Evolutionary conservation across 1,284 basidiomycete species (phyloP), one percentile per base, ranked within the genome.

Genomic region (Leccinum ponderosum): DNA sequence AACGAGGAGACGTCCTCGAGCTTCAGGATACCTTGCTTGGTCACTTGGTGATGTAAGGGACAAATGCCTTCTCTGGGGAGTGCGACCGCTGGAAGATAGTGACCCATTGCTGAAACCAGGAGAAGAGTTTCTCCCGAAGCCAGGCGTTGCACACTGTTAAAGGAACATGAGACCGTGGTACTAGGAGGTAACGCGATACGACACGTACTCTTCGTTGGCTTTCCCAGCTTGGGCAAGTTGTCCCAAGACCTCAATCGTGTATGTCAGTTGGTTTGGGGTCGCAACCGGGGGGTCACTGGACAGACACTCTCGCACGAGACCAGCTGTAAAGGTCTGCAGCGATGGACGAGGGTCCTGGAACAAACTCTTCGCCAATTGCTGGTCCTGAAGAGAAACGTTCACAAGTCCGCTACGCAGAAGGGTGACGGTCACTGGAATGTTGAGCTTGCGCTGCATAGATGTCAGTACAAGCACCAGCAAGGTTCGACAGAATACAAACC

Each of bases 41-140:
- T 97, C 60, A 99, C 82, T 74, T 95, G 92, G 93, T 97, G 76
- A 99, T 96, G 77, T 96, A 99, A n/a, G 93, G 90, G 65, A 98
- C 92, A 72, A 99, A 99, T 56, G 90, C 90, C 76, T 97, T 96
- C 78, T 99, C 97, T 14, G 94, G 89, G 44, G 90, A 86, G 63
- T 87, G 87, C 53, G 95, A 94, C 62, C 93, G 88, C 78, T 96
- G 94, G 83, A 94, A 99, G 64, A 98, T 91, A 59, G 85, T 84
- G 65, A 98, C 94, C 97, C 97, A 99, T 80, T 98, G 89, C 69
- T 93, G 90, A 79, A 93, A 93, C 85, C 87, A 91, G 56, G 84
- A 79, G 64, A 85, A 84, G 1, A 93, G 75, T 64, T 89, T 89
- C 65, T 90, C 87, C 47, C 89, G 81, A 55, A 91, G 77, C 62